A percentile compares a stretch with the other conserved stretches of the same genome.
Evolutionary conservation across 495 filamentous ascomycete species (phyloP).

Genomic region (Aspergillus hancockii): DNA sequence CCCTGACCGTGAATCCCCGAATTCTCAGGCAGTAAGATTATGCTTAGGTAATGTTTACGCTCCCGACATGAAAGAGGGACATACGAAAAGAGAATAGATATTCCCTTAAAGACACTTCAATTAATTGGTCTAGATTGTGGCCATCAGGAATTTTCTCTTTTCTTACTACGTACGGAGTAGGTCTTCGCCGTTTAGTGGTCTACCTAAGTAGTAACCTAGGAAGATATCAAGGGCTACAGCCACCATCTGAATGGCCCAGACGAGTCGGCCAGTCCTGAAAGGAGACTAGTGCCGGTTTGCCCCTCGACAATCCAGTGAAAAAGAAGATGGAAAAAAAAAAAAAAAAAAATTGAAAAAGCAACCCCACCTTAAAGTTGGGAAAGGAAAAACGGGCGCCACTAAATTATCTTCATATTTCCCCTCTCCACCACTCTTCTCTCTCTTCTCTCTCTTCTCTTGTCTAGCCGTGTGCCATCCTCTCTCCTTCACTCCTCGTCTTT

Average conservation of each 20-base stretch:
- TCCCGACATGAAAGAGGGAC: no score
- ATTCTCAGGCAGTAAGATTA: no score
- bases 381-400: conserved; percentile 28
- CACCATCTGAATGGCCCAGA: conserved; percentile 4
- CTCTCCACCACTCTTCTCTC: conserved; percentile 29
- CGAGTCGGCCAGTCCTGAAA: conserved; percentile 18
- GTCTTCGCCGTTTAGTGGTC: no score
- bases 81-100: no score
- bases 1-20: no score
- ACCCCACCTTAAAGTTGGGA: conserved; percentile 23
- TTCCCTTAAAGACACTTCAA: no score
- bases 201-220: no score
- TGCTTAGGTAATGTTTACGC: no score
- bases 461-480: conserved; percentile 24
- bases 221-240: not conserved
- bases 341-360: conserved; percentile 35
- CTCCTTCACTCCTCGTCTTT: conserved; percentile 21
- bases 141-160: no score
- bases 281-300: conserved; percentile 24
- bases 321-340: conserved; percentile 26
- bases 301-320: conserved; percentile 12
- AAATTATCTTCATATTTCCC: conserved; percentile 41
- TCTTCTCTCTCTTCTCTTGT: conserved; percentile 38
- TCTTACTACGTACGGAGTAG: no score
- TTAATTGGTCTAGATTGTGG: no score